A percentile compares a stretch with the other conserved stretches of the same genome.
Conservation (phyloP, 371 early-diverging fungal species). For the Rhizomucor miehei region DNA sequence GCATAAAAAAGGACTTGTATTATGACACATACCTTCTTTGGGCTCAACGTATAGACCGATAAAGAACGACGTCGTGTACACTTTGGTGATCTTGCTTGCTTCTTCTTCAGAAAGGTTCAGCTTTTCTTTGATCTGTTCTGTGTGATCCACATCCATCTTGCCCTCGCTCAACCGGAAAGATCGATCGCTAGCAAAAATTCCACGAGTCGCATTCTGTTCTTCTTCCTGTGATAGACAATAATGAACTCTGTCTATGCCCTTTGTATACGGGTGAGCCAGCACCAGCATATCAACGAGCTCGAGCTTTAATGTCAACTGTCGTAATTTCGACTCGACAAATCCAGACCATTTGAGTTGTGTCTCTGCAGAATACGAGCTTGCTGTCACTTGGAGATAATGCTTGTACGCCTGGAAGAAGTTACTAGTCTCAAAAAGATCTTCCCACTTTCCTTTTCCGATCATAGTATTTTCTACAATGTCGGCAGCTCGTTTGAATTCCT, state of each 20-base stretch:
- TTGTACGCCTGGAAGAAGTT: conserved; percentile 93
- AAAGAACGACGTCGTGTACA: conserved; percentile 85
- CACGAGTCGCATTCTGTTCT: conserved; percentile 59
- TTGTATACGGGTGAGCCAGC: conserved; percentile 90
- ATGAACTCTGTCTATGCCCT: conserved; percentile 75
- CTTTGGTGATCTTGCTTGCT: conserved; percentile 21
- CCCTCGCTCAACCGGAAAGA: conserved; percentile 39
- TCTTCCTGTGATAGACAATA: conserved; percentile 67
- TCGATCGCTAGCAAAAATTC: conserved; percentile 41
- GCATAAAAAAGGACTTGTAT: too few species aligned
- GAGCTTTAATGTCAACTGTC: conserved; percentile 87
- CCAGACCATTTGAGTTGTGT: conserved; percentile 80
- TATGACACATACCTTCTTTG: conserved; percentile 48
- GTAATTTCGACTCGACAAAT: conserved; percentile 91
- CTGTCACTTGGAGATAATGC: conserved; percentile 91
- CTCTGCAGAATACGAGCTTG: conserved; percentile 73
- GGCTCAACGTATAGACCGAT: conserved; percentile 75
- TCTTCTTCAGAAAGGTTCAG: conserved; percentile 27
- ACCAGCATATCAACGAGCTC: conserved; percentile 80
- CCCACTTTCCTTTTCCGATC: conserved; percentile 57
- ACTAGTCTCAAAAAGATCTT: conserved; percentile 76
- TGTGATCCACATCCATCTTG: conserved; percentile 36
- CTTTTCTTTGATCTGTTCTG: conserved; percentile 31
- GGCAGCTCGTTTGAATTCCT: conserved; percentile 78
- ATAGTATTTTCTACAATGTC: conserved; percentile 74